Base-by-base conservation (phyloP, 179 eudicot genomes). In the Spergularia azorica region DNA sequence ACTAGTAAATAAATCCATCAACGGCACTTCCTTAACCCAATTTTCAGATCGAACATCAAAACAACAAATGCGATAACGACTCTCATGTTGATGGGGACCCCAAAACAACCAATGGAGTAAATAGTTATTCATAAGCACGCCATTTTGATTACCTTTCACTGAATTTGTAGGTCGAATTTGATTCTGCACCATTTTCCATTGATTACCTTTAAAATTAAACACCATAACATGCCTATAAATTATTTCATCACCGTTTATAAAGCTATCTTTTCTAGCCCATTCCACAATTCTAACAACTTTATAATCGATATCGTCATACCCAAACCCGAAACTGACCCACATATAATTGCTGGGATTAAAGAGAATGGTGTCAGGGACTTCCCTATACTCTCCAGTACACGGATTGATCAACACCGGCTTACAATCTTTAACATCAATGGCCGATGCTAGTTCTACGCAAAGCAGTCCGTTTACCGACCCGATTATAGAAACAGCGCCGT, bases 391-490 rank as follows among this genome's bases (percentile, higher is more conserved):
- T 12, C 70, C 70, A 6, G 80, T 77, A 6, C 75, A 70, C 4
- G 80, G 80, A 54, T 77, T 77, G 63, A 77, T 58, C 54, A 77
- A 56, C 16, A 62, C 15, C 7, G 26, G 63, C 57, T 43, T 43
- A 43, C 32, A 26, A 26, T 26, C 32, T 26, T 26, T 26, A 66
- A 2, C 2, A 0, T 0, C 26, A 36, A 41, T n/a, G 52, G 9
- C 10, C 51, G 9, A 7, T 39, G 6, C 43, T 8, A 16, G 11
- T 16, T 50, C 21, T 1, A 70, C 56, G 52, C 80, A 77, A 52
- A 77, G 70, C 67, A 77, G 38, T 1, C 80, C 75, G 18, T 77
- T 77, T 21, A 32, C 36, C 2, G 80, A 70, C 9, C 75, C 75
- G 13, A 61, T 51, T 32, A 71, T 43, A 0, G 9, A 52, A 50